Conservation (phyloP, 1,284 basidiomycete genomes). For the Boletellus sp. region DNA sequence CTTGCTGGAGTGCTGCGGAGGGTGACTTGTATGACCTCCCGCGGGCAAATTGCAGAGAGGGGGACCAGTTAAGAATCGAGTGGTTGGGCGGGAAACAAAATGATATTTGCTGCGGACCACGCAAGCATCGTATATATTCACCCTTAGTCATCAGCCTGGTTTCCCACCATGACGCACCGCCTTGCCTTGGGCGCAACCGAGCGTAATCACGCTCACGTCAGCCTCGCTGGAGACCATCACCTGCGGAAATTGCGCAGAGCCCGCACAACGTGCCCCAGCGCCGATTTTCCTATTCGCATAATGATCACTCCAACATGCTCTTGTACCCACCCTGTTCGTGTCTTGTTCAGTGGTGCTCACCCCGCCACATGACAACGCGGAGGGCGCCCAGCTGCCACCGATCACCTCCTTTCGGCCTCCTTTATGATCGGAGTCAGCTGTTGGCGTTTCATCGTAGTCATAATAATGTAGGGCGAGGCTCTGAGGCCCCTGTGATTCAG, state of each 20-base stretch:
- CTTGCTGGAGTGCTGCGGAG: conserved; percentile 27
- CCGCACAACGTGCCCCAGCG: conserved; percentile 3
- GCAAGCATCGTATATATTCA: conserved; percentile 35
- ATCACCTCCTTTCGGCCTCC: conserved; percentile 21
- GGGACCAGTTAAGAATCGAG: neutral
- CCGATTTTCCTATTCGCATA: conserved; percentile 6
- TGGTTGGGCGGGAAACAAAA: conserved; percentile 8
- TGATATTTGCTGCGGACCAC: conserved; percentile 32
- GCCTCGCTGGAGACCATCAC: neutral
- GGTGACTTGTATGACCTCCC: conserved; percentile 14
- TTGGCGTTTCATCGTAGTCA: conserved; percentile 5
- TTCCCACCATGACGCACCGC: conserved; percentile 30
- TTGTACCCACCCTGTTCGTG: conserved; percentile 3
- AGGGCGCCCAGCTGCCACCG: conserved; percentile 28
- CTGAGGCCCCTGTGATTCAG: conserved; percentile 2
- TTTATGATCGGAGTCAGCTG: conserved; percentile 25
- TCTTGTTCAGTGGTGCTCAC: conserved; percentile 2
- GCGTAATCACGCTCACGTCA: conserved; percentile 27
- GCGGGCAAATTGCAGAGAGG: conserved; percentile 7
- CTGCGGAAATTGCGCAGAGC: conserved; percentile 20
- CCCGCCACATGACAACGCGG: conserved; percentile 11
- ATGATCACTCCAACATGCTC: neutral
- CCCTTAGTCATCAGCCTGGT: conserved; percentile 32
- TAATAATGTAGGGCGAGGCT: neutral
- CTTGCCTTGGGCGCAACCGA: conserved; percentile 13